Percentiles rank a stretch among this genome's conserved stretches.
These are phyloP conservation scores for Argentina anserina DNA, from an alignment of 306 rosid genomes.

Conservation along the genomic window DNA sequence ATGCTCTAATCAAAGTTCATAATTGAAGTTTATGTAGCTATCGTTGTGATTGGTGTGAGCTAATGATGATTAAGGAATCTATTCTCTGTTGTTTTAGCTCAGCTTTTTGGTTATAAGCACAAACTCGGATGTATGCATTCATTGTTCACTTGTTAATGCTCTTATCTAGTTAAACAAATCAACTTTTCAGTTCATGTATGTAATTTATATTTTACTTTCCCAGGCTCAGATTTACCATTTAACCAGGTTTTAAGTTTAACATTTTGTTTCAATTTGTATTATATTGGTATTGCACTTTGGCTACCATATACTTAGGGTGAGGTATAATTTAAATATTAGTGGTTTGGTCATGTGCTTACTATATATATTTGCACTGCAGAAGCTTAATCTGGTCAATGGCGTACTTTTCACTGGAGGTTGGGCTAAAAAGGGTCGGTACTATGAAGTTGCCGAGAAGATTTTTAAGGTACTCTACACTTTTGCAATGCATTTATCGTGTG, in stretches of 20 bases:
- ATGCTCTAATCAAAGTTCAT: too few relatives aligned
- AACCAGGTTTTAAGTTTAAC: too few relatives aligned
- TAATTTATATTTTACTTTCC: too few relatives aligned
- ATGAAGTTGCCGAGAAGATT: constrained; percentile 44
- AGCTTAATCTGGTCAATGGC: constrained; percentile 79
- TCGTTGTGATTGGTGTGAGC: not conserved
- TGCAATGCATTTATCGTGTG: not conserved
- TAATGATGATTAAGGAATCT: not conserved
- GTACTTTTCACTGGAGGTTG: constrained; percentile 91
- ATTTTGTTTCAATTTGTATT: not conserved
- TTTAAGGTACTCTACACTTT: constrained; percentile 48
- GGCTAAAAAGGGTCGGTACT: constrained; percentile 69
- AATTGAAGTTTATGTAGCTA: too few relatives aligned
- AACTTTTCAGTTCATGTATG: not conserved
- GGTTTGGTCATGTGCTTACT: not conserved
- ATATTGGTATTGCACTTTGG: not conserved
- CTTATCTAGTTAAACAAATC: not conserved
- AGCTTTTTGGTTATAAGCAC: not conserved
- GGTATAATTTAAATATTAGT: not conserved
- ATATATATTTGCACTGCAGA: constrained; percentile 46
- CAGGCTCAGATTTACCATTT: not conserved
- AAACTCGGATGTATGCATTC: not conserved
- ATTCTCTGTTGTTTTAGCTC: not conserved
- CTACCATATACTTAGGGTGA: not conserved
- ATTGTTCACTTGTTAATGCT: not conserved